Percentiles rank a stretch among this genome's conserved stretches.
Evolutionary conservation across 2,329 filamentous ascomycete genomes (phyloP).

Genomic region (Fusarium sp.): DNA sequence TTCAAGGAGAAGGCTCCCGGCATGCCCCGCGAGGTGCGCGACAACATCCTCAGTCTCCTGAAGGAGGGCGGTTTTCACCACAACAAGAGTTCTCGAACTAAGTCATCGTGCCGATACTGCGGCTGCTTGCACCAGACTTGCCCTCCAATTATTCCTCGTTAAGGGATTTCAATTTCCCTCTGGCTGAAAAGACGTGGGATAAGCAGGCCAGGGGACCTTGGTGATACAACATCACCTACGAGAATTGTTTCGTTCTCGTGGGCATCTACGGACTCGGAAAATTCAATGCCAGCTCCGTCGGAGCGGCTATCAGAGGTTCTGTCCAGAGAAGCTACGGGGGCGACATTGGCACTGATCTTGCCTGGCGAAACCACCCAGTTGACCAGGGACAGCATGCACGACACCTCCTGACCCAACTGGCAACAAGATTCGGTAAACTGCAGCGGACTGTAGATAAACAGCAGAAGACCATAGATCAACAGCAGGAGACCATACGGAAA

Average conservation of each 20-base stretch:
- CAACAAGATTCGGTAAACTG: fast-evolving
- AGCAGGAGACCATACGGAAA: not conserved
- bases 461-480: too few species aligned
- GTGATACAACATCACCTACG: not conserved
- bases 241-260: not conserved
- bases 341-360: not conserved
- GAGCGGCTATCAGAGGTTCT: too few species aligned
- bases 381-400: not conserved
- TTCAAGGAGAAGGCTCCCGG: not conserved
- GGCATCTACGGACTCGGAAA: not conserved
- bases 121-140: too few species aligned
- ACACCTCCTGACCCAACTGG: not conserved
- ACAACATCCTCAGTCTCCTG: not conserved
- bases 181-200: not conserved
- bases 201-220: not conserved
- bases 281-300: not conserved
- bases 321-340: not conserved
- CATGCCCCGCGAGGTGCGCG: too few species aligned
- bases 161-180: too few species aligned
- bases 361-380: not conserved
- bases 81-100: not conserved
- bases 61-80: not conserved
- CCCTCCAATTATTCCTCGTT: too few species aligned
- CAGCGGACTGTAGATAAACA: not conserved
- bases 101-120: not conserved